Percentiles rank a stretch among this genome's conserved stretches.
phyloP scores from a whole-genome alignment of 83 land plant genomes.

The Picea engelmannii region DNA sequence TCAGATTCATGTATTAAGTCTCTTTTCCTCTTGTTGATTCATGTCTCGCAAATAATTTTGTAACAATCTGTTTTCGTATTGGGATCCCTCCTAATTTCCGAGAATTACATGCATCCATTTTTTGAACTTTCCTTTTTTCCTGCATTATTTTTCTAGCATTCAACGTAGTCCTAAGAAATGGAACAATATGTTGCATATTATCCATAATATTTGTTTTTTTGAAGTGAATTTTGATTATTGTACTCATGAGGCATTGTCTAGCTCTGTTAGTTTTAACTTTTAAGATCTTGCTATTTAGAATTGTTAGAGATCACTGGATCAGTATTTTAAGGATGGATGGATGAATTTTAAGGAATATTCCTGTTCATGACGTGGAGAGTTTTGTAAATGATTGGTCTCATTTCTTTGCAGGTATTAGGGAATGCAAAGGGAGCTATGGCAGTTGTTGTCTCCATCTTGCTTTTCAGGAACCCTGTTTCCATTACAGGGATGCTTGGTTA shows the following conservation, averaged over 20 bases:
- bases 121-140: background rate
- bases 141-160: background rate
- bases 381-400: background rate
- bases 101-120: background rate
- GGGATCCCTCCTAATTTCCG: background rate
- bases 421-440: slow-evolving; percentile 85
- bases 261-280: too few species aligned
- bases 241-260: too few species aligned
- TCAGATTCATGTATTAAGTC: too few species aligned
- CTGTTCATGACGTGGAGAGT: background rate
- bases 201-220: background rate
- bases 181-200: background rate
- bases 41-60: too few species aligned
- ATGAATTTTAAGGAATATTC: background rate
- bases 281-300: background rate
- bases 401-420: slow-evolving; percentile 60
- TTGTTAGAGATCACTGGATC: background rate
- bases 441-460: slow-evolving; percentile 71
- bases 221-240: too few species aligned
- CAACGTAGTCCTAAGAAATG: background rate
- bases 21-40: too few species aligned
- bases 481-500: slow-evolving; percentile 73
- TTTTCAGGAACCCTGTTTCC: slow-evolving; percentile 74
- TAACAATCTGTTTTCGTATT: background rate
- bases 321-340: background rate